Conservation (phyloP, 495 filamentous ascomycete genomes). For the Staphylotrichum tortipilum region DNA sequence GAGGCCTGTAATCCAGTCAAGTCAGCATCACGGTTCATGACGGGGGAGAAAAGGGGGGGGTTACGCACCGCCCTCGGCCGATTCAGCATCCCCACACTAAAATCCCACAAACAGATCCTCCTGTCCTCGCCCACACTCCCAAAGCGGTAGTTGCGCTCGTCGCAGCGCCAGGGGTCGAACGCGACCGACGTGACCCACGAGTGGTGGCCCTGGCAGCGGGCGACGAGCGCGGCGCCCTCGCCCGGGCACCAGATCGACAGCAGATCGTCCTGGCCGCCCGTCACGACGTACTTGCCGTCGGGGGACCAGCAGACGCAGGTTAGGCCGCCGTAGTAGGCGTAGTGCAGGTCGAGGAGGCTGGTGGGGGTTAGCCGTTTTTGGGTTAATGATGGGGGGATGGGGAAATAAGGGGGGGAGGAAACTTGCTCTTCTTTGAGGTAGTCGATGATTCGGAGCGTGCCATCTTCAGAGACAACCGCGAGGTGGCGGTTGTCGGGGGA, state of each 20-base stretch:
- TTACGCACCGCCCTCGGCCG: slow-evolving; percentile 62
- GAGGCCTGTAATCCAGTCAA: slow-evolving; percentile 32
- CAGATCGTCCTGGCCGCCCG: slow-evolving; percentile 91
- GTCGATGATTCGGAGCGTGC: slow-evolving; percentile 79
- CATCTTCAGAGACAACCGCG: slow-evolving; percentile 90
- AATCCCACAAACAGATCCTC: slow-evolving; percentile 87
- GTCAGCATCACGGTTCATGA: too few species aligned
- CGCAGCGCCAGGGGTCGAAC: slow-evolving; percentile 95
- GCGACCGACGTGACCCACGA: slow-evolving; percentile 91
- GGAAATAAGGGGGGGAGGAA: neutral
- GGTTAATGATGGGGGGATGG: neutral
- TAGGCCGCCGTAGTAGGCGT: slow-evolving; percentile 86
- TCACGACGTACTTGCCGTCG: slow-evolving; percentile 90
- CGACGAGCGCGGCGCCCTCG: slow-evolving; percentile 64
- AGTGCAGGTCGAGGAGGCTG: slow-evolving; percentile 75
- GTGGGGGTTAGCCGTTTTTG: too few species aligned
- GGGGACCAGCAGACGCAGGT: slow-evolving; percentile 95
- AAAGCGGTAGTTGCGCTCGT: slow-evolving; percentile 88
- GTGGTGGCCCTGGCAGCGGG: slow-evolving; percentile 84
- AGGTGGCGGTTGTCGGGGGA: slow-evolving; percentile 78
- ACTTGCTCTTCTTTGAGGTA: slow-evolving; percentile 77
- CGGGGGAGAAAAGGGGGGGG: neutral
- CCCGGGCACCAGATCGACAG: slow-evolving; percentile 88
- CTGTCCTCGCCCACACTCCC: slow-evolving; percentile 95
- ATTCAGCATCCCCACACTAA: slow-evolving; percentile 91